Evolutionary conservation across 352 stramenopile species (phyloP), one percentile per base, ranked within the genome.

Genomic region (Phytopythium ostracodes): DNA sequence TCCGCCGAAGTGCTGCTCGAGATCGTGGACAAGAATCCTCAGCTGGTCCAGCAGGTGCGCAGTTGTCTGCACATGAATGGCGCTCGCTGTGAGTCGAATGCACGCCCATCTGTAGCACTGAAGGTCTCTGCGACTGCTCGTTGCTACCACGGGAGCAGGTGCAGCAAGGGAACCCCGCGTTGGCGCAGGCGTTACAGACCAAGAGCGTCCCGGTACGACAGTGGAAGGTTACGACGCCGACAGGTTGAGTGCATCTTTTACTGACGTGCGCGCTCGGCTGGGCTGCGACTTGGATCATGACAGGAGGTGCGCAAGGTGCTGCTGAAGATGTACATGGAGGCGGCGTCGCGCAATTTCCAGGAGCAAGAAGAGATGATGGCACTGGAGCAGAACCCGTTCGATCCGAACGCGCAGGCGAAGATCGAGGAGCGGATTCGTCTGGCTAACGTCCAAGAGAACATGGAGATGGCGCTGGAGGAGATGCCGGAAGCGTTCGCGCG

Each of bases 401-500:
- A 94, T 42, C 77, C 76, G 15, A 77, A 70, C 24, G 84, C 86
- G 9, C 87, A 96, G 55, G 80, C 72, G 20, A 80, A 93, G 66
- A 94, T 96, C 47, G 87, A 87, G 56, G 86, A 96, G 67, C 77
- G 77, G 47, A 96, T 96, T 64, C 82, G 86, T 17, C 59, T 93
- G 2, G 86, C 72, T 10, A 96, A 96, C 44, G 85, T 96, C 15
- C 84, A 96, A 60, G 84, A 91, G 46, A 96, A 95, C 59, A 93
- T 96, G 84, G 86, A 94, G 63, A 93, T 94, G 57, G 87, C 87
- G 33, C 92, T 96, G 31, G 87, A 95, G 56, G 84, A 93, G 56
- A 95, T 94, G 83, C 81, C 88, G 0, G 87, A 97, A 27, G 73
- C 88, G 9, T 97, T 97, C 71, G 87, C 69, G 0, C 79, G 72